Evolutionary conservation across 2,329 filamentous ascomycete genomes (phyloP), one percentile per base, ranked within the genome.

Genomic region (Penicillium paneum): DNA sequence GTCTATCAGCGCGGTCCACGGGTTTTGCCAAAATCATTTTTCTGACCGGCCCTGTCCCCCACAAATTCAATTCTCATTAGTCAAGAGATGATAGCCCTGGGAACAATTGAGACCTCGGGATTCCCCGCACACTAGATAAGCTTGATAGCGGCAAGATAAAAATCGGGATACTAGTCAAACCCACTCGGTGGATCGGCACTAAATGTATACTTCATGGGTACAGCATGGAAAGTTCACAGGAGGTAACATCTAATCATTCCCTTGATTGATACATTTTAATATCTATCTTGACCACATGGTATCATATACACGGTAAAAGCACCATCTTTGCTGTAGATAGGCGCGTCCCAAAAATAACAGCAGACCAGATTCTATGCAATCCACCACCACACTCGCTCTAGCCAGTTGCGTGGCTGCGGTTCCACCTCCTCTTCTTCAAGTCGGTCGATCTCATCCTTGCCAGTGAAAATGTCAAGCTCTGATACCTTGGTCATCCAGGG

Each of bases 381-480:
- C 76, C 75, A 79, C 64, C 75, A 77, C 76, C 76, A 79, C 5
- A 75, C 61, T 56, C 63, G 74, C 65, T 79, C 71, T 11, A 74
- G 42, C 56, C 72, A 66, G 43, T 78, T 79, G 55, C 72, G 68
- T 32, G 76, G 75, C 24, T 66, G 53, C 6, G 63, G 66, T n/a
- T 73, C 70, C 8, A 71, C 67, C 63, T 77, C 76, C 41, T 71
- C 65, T 31, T 66, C 70, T 55, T 76, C 75, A 58, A 78, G 63
- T 19, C 71, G 67, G 55, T 79, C 77, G 34, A 78, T 73, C 52
- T 77, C 73, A 11, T 73, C 71, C 60, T 78, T 79, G 11, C 76
- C 76, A 21, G 69, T 76, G 32, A 71, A 71, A 19, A 79, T 72
- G 64, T 79, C 77, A 6, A 78, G 71, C 39, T 79, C 72, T 0